Evolutionary conservation across 1,284 basidiomycete species (phyloP).

Genomic region (Puccinia coronata): DNA sequence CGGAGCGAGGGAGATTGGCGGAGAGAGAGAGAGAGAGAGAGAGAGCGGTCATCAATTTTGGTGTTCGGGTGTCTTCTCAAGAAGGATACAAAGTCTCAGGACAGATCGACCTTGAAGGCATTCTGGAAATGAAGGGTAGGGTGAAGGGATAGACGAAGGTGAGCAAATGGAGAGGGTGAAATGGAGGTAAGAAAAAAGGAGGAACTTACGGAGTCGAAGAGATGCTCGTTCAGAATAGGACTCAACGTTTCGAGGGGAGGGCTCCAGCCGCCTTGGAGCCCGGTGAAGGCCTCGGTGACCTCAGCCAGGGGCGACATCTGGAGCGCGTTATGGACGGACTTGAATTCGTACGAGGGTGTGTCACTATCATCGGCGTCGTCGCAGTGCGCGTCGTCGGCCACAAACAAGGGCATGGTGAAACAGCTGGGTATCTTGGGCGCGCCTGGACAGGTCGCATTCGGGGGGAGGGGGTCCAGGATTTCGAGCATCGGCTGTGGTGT

Average conservation of each 20-base stretch:
- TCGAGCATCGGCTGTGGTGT: neutral
- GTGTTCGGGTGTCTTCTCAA: too few relatives aligned
- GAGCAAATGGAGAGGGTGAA: neutral
- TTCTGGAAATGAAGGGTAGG: too few relatives aligned
- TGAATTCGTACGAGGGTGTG: neutral
- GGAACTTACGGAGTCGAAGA: neutral
- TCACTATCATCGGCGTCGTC: constrained; percentile 10
- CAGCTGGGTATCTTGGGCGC: constrained; percentile 26
- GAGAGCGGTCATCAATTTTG: too few relatives aligned
- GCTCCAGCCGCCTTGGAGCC: constrained; percentile 47
- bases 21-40: too few relatives aligned
- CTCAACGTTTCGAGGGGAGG: constrained; percentile 34
- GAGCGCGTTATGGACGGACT: neutral
- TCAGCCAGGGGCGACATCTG: constrained; percentile 46
- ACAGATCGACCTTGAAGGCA: too few relatives aligned
- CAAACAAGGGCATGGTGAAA: constrained; percentile 35
- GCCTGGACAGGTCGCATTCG: constrained; percentile 27
- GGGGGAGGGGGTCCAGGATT: constrained; percentile 30
- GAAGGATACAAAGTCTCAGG: too few relatives aligned
- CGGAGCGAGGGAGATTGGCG: too few relatives aligned
- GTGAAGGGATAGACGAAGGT: too few relatives aligned
- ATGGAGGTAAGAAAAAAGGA: neutral
- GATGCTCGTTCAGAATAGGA: neutral
- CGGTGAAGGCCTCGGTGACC: constrained; percentile 48
- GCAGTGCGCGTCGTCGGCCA: constrained; percentile 8